Conservation (phyloP, 2,329 filamentous ascomycete species). For the Ophiocordyceps camponoti-rufipedis region DNA sequence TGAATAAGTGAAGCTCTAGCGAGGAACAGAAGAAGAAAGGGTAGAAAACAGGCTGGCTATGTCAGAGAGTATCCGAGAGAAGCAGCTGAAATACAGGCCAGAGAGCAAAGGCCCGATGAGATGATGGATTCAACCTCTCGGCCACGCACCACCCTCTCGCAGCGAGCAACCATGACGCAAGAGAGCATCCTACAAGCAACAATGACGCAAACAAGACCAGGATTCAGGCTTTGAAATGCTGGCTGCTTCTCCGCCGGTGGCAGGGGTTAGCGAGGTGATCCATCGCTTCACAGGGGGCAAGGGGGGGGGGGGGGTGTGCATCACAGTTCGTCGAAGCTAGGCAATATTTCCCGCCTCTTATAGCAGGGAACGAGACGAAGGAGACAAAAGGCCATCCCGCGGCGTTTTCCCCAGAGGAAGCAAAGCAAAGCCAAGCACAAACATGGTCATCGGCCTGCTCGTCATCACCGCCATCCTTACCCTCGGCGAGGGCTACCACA, state of each 20-base stretch:
- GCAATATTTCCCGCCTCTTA: no score
- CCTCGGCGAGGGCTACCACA: conserved; percentile 80
- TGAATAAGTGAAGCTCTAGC: no score
- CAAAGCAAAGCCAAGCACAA: conserved; percentile 5
- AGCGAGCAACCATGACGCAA: no score
- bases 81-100: no score
- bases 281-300: background rate
- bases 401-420: background rate
- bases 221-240: background rate
- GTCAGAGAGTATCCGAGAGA: no score
- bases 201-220: background rate
- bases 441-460: conserved; percentile 34
- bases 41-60: no score
- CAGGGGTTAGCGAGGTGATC: background rate
- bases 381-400: no score
- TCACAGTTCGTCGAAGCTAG: background rate
- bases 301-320: background rate
- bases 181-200: background rate
- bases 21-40: no score
- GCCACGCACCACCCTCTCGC: no score
- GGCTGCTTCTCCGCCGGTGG: background rate
- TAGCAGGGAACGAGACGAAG: no score
- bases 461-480: conserved; percentile 73
- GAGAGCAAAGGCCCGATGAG: no score
- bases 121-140: no score